Evolutionary conservation across 441 rosid species (phyloP).

Genomic region (Pelargonium hybrid): DNA sequence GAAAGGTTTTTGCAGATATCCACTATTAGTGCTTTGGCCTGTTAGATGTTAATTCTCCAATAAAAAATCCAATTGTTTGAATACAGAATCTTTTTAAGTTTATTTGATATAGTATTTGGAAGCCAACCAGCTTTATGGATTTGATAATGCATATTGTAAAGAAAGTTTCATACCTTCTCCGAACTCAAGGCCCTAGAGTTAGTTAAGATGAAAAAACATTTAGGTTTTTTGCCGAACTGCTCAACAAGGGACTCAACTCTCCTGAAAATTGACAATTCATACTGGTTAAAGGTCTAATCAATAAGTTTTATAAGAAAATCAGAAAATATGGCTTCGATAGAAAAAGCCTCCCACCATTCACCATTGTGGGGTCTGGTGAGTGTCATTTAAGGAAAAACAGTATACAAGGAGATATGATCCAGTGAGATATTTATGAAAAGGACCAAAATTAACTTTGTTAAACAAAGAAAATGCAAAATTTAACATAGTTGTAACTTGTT

Average conservation of each 20-base stretch:
- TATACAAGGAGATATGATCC: not conserved
- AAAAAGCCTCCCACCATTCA: too few relatives aligned
- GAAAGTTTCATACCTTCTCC: conserved; percentile 49
- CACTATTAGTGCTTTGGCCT: conserved; percentile 67
- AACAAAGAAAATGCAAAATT: conserved; percentile 7
- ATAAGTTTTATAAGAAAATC: not conserved
- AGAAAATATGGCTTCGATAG: too few relatives aligned
- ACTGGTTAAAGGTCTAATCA: conserved; percentile 2
- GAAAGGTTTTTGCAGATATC: conserved; percentile 66
- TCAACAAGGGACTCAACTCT: conserved; percentile 57
- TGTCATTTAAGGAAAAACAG: not conserved
- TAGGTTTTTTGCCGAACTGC: conserved; percentile 59
- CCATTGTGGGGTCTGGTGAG: too few relatives aligned
- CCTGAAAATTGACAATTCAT: conserved; percentile 34
- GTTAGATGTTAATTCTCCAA: conserved; percentile 23
- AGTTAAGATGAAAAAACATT: conserved; percentile 87
- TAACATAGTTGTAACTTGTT: not conserved
- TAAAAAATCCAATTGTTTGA: conserved; percentile 19
- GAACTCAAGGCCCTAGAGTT: conserved; percentile 88
- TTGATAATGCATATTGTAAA: conserved; percentile 8
- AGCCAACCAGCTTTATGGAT: conserved; percentile 16
- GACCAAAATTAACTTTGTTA: not conserved
- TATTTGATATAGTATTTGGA: not conserved
- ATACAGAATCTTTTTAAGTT: not conserved
- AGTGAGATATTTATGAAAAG: conserved; percentile 5